Conservation (phyloP, 78 protist species). For the Ministeria vibrans region DNA sequence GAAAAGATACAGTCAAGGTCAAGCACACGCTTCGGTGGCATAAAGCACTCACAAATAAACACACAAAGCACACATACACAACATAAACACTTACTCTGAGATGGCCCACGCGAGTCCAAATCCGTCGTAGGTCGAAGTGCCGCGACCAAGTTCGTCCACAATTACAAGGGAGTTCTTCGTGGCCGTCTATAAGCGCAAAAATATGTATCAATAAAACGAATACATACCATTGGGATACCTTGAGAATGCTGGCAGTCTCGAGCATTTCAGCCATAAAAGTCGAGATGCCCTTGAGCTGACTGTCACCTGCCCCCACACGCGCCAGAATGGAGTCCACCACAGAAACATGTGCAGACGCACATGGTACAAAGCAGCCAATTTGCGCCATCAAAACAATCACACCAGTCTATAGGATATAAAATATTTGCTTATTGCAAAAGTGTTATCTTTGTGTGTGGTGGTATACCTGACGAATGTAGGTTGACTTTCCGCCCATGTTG, state of each 20-base stretch:
- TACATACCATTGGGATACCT: slow-evolving; percentile 11
- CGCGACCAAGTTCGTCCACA: slow-evolving; percentile 98
- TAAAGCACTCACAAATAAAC: neutral
- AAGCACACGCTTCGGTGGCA: neutral
- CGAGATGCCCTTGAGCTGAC: slow-evolving; percentile 84
- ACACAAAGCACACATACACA: neutral
- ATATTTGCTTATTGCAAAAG: neutral
- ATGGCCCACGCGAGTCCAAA: slow-evolving; percentile 97
- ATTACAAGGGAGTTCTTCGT: slow-evolving; percentile 76
- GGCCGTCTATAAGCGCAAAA: slow-evolving; percentile 42
- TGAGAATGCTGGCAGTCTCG: slow-evolving; percentile 87
- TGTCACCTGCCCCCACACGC: slow-evolving; percentile 90
- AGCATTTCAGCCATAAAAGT: slow-evolving; percentile 99
- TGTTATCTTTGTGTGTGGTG: neutral
- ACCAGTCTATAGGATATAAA: slow-evolving; percentile 27
- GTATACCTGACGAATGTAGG: slow-evolving; percentile 66
- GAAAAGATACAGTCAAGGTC: neutral
- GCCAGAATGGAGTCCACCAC: slow-evolving; percentile 5
- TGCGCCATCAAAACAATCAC: slow-evolving; percentile 91
- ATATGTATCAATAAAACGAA: neutral
- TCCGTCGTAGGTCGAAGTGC: slow-evolving; percentile 98
- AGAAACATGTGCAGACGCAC: slow-evolving; percentile 17
- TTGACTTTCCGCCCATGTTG: slow-evolving; percentile 83
- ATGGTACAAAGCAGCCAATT: slow-evolving; percentile 96
- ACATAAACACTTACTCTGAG: slow-evolving; percentile 47